These are phyloP conservation scores for Aegilops longissima DNA, from an alignment of 176 grass and related monocot genomes.

Conservation along the genomic window DNA sequence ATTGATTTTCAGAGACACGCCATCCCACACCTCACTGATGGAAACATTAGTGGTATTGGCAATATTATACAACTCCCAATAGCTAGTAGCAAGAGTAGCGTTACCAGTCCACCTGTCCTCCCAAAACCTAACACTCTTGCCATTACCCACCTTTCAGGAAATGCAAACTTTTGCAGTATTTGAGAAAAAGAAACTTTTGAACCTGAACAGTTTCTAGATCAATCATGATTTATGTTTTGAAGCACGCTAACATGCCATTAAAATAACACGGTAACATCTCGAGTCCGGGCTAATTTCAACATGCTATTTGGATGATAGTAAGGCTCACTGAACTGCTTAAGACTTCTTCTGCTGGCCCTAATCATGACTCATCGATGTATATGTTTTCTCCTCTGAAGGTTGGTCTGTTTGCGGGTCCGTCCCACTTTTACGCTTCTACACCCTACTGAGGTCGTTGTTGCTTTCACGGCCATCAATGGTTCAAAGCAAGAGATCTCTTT, in stretches of 20 bases:
- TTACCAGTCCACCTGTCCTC: too few species aligned
- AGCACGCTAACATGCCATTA: neutral
- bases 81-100: too few species aligned
- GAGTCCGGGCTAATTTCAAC: neutral
- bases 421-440: slow-evolving; percentile 82
- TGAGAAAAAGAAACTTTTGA: neutral
- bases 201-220: neutral
- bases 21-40: too few species aligned
- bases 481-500: slow-evolving; percentile 55
- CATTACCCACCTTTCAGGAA: too few species aligned
- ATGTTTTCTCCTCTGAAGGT: slow-evolving; percentile 49
- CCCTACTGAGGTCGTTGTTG: slow-evolving; percentile 73
- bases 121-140: too few species aligned
- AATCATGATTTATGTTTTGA: neutral
- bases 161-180: too few species aligned
- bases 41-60: too few species aligned
- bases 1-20: too few species aligned
- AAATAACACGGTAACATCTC: neutral
- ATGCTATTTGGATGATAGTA: neutral
- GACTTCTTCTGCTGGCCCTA: neutral
- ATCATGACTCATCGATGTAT: neutral
- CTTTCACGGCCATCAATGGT: slow-evolving; percentile 70
- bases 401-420: slow-evolving; percentile 85
- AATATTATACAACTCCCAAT: too few species aligned
- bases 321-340: neutral